Conservation (phyloP, 2,329 filamentous ascomycete species). For the Neofusicoccum laricinum region DNA sequence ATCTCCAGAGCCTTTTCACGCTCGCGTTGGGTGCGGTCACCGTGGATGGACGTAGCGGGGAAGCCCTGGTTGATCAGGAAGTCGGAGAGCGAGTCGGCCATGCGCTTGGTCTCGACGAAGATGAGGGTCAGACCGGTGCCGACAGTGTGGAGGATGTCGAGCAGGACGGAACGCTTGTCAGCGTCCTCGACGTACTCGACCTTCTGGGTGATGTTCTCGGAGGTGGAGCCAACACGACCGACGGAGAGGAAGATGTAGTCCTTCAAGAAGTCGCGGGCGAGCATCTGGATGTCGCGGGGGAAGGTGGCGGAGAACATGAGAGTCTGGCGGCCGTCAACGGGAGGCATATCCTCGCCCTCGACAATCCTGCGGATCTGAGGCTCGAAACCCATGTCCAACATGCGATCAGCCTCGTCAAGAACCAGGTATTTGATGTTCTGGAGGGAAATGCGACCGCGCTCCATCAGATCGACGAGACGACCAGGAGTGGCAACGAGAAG, state of each 20-base stretch:
- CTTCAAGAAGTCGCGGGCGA: slow-evolving; percentile 97
- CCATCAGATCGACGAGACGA: slow-evolving; percentile 95
- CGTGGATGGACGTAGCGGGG: slow-evolving; percentile 97
- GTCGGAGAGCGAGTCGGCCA: slow-evolving; percentile 96
- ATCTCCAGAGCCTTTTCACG: slow-evolving; percentile 97
- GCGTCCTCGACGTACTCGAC: slow-evolving; percentile 95
- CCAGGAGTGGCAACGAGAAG: slow-evolving; percentile 94
- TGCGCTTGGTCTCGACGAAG: slow-evolving; percentile 99
- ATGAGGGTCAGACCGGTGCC: slow-evolving; percentile 87
- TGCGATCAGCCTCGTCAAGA: slow-evolving; percentile 98
- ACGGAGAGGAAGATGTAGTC: slow-evolving; percentile 99
- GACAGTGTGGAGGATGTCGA: slow-evolving; percentile 96
- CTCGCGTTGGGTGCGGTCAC: slow-evolving; percentile 97
- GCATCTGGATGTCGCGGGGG: slow-evolving; percentile 98
- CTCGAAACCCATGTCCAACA: slow-evolving; percentile 99
- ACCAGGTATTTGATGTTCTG: slow-evolving; percentile 99
- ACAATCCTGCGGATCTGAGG: slow-evolving; percentile 98
- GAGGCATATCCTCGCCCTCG: slow-evolving; percentile 96
- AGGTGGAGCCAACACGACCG: slow-evolving; percentile 96
- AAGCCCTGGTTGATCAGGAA: slow-evolving; percentile 99
- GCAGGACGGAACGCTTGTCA: slow-evolving; percentile 95
- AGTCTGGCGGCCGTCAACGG: slow-evolving; percentile 79
- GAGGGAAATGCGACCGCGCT: slow-evolving; percentile 96
- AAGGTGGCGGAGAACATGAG: slow-evolving; percentile 99
- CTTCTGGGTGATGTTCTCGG: slow-evolving; percentile 99